phyloP scores from a whole-genome alignment of 2,329 filamentous ascomycete species.

The Peltaster fructicola region DNA sequence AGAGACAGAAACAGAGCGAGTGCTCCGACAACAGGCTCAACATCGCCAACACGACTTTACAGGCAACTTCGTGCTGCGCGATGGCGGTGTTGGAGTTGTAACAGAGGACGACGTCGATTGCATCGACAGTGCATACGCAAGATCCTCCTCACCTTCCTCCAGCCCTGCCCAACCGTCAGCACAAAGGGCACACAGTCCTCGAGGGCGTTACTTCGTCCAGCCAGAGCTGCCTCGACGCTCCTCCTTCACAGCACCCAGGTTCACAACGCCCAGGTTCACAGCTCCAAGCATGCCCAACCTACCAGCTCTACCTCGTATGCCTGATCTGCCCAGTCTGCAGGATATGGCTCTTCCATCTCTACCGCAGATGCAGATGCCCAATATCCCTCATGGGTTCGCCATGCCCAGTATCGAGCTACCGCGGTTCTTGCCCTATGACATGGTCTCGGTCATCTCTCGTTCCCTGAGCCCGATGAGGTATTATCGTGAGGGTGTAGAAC shows the following conservation, averaged over 20 bases:
- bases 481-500: slow-evolving; percentile 22
- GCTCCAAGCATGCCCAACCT: slow-evolving; percentile 14
- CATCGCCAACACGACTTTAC: slow-evolving; percentile 19
- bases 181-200: slow-evolving; percentile 13
- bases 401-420: slow-evolving; percentile 9
- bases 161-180: slow-evolving; percentile 7
- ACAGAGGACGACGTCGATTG: slow-evolving; percentile 6
- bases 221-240: slow-evolving; percentile 9
- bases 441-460: slow-evolving; percentile 27
- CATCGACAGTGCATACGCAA: slow-evolving; percentile 8
- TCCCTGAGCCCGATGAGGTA: slow-evolving; percentile 29
- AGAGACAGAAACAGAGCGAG: slow-evolving; percentile 17
- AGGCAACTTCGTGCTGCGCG: slow-evolving; percentile 16
- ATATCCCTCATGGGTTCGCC: slow-evolving; percentile 15
- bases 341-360: slow-evolving; percentile 13
- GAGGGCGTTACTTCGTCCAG: slow-evolving; percentile 17
- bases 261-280: slow-evolving; percentile 11
- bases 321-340: slow-evolving; percentile 5
- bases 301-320: slow-evolving; percentile 5
- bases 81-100: slow-evolving; percentile 15
- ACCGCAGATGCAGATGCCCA: slow-evolving; percentile 7
- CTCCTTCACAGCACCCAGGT: slow-evolving; percentile 8
- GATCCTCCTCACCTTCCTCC: slow-evolving; percentile 9
- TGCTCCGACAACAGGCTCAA: slow-evolving; percentile 12
- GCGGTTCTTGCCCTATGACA: slow-evolving; percentile 22